Base-by-base conservation (phyloP, 2,329 filamentous ascomycete genomes). In the Xylariaceae sp. region DNA sequence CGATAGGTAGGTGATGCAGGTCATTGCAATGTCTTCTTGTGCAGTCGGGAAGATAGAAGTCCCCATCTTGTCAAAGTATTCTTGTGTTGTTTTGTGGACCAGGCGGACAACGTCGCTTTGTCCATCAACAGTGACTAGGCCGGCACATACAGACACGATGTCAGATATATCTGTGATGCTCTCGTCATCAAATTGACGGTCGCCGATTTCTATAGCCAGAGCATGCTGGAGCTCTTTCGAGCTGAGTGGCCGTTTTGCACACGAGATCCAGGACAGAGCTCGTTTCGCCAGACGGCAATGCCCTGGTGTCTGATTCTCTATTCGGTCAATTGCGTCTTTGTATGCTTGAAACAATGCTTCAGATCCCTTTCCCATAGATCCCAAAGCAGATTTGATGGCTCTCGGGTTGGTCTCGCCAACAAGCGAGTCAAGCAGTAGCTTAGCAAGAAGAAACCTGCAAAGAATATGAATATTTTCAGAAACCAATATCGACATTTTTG, bases 251-350 rank as follows among this genome's bases (percentile, higher is more conserved):
- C 68, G 65, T 39, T 58, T 67, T 1, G 72, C 65, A 32, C 54
- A 73, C 1, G 64, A 65, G 7, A 77, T 70, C 75, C 74, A 78
- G 0, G 64, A 63, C 0, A 77, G 51, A 1, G 67, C 65, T 19
- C 69, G 47, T 10, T 67, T 71, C 0, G 76, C 76, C 19, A 75
- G 61, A 0, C 64, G 47, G n/a, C 39, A 18, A 10, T 67, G 55
- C 9, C 65, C 68, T 1, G 47, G 1, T 0, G 58, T 9, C 46
- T 79, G 74, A 1, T 61, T 53, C 21, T 72, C 51, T 32, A 79
- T 76, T 12, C 76, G 62, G 1, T 70, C 37, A 61, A 79, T 72
- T 0, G 72, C 70, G 0, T 70, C 57, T 0, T 67, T 51, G 47
- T 80, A 81, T 0, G 71, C 70, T 6, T 58, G 5, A 26, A 72